Base-by-base conservation (phyloP, 768 basidiomycete species). In the Mycena galopus region DNA sequence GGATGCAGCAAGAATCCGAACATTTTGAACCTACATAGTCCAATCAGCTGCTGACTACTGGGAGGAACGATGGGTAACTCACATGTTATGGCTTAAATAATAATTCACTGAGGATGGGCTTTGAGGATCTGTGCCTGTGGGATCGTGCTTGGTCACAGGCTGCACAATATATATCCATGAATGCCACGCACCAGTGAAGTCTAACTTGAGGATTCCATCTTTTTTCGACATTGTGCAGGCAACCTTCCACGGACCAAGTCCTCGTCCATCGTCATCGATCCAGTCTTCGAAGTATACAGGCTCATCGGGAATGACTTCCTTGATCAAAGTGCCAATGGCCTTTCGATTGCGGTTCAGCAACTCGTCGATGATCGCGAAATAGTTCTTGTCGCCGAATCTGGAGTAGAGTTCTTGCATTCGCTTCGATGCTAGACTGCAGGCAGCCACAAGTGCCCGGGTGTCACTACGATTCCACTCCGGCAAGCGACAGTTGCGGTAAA, bases 251-350 rank as follows among this genome's bases (percentile, higher is more conserved):
- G 76, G 76, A 27, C 76, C 76, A 14, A 63, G 30, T 23, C 74
- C 70, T 17, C 66, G 51, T 29, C 68, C 76, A 53, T 77, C 76
- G 50, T 77, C 76, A 29, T 77, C 76, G 23, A 77, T 73, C 39
- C 64, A 77, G 53, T 77, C 76, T 23, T 67, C 60, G 27, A 77
- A 77, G 32, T 55, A 66, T n/a, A 73, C 62, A 10, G 65, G 69
- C 42, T 73, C 69, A 11, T 70, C 68, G 5, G 74, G 76, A 32
- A 77, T 77, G 17, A 65, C 70, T 23, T 66, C 42, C 25, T 72
- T 71, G 55, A 75, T 75, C 8, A 77, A 44, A 8, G 47, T 68
- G 14, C 72, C 67, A 10, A 77, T 37, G 6, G 72, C 76, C n/a
- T 63, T 71, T 11, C 56, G 55, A 51, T 77, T 77, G 29, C 76